Evolutionary conservation across 2,329 filamentous ascomycete genomes (phyloP).

Genomic region (Fusarium lateritium): DNA sequence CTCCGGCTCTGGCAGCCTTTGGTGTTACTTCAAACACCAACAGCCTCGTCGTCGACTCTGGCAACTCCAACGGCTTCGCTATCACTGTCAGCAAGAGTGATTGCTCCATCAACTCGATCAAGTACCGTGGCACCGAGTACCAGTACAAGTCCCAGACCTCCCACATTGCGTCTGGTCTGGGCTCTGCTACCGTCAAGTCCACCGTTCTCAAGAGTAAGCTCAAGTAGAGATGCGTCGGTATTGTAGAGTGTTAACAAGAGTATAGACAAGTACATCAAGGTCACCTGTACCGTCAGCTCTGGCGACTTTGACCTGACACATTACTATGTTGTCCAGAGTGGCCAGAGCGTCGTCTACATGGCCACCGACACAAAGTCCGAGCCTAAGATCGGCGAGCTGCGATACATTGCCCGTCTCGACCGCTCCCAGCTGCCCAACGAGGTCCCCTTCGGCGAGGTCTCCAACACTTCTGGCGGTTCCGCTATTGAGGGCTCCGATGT

Average conservation of each 20-base stretch:
- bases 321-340: constrained; percentile 73
- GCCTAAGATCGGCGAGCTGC: constrained; percentile 71
- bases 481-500: constrained; percentile 72
- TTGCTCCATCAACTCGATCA: constrained; percentile 76
- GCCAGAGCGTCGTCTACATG: constrained; percentile 73
- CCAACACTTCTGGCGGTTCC: constrained; percentile 65
- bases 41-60: constrained; percentile 64
- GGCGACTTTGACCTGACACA: constrained; percentile 65
- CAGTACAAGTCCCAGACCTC: constrained; percentile 63
- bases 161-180: constrained; percentile 60
- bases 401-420: constrained; percentile 74
- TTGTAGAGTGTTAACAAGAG: constrained; percentile 3
- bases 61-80: constrained; percentile 63
- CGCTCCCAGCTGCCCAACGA: constrained; percentile 65
- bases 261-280: constrained; percentile 67
- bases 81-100: constrained; percentile 67
- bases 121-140: constrained; percentile 71
- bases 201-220: constrained; percentile 53
- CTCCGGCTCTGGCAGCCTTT: constrained; percentile 57
- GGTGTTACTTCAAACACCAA: constrained; percentile 59
- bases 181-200: constrained; percentile 67
- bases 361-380: constrained; percentile 73
- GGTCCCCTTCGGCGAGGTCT: constrained; percentile 68
- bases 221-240: constrained; percentile 5
- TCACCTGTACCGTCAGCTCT: constrained; percentile 72